Base-by-base conservation (phyloP, 2,329 filamentous ascomycete genomes). In the Ceratocystis harringtonii region DNA sequence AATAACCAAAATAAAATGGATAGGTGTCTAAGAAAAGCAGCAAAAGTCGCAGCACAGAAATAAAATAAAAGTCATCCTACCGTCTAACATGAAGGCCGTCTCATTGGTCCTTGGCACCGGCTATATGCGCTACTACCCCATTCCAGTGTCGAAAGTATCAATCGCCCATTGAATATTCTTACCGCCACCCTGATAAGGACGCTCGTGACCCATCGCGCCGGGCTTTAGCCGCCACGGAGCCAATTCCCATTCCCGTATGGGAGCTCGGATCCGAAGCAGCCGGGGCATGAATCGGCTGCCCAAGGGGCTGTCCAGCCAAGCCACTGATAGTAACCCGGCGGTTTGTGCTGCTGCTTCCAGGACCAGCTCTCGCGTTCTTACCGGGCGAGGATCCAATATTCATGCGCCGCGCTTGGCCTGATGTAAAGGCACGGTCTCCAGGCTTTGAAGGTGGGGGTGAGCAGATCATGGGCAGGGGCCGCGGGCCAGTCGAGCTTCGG, bases 391-490 rank as follows among this genome's bases (percentile, higher is more conserved):
- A 65, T 44, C 78, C 76, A 66, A 84, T 72, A 69, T 82, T 80
- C 81, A 84, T 84, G 58, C 82, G 76, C 63, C 82, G 74, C 25
- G 81, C 82, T 70, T 84, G 81, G 1, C 80, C 81, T 1, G 79
- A 74, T 10, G 81, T 83, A 68, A 84, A 76, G 17, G 71, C 68
- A 62, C 72, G 74, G 19, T n/a, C 66, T 3, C 68, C 66, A 10
- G 70, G 17, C 65, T 62, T 52, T 28, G 55, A 70, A 25, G 80
- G 77, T 1, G 76, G 74, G 1, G 81, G 78, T 44, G 80, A 80
- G 72, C 80, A 83, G 43, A 75, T 72, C 69, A 84, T 77, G 15
- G 82, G 81, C 12, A 81, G 81, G 44, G 79, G 76, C 61, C 79
- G 75, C 72, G 83, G 80, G 1, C 76, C 71, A 67, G 79, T 81